Conservation (phyloP, 2,329 filamentous ascomycete genomes). For the Penicillium frequentans region DNA sequence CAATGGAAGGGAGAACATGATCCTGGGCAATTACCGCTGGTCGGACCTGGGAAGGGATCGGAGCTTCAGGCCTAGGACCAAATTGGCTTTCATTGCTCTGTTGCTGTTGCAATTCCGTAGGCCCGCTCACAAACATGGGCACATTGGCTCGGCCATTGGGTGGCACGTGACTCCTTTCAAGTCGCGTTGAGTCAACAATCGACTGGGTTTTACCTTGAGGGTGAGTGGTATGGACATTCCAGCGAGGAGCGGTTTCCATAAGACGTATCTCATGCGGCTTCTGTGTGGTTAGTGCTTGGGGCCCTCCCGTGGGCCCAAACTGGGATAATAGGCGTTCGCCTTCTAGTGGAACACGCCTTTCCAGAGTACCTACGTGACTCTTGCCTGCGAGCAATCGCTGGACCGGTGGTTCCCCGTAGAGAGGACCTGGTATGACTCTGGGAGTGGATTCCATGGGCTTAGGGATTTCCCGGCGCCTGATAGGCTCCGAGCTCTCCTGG, state of each 20-base stretch:
- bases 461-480: slow-evolving; percentile 10
- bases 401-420: slow-evolving; percentile 11
- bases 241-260: slow-evolving; percentile 16
- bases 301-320: slow-evolving; percentile 8
- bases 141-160: slow-evolving; percentile 21
- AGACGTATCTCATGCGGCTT: slow-evolving; percentile 23
- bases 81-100: slow-evolving; percentile 17
- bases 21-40: slow-evolving; percentile 26
- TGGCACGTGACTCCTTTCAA: slow-evolving; percentile 18
- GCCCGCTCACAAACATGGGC: slow-evolving; percentile 35
- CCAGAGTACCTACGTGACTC: slow-evolving; percentile 13
- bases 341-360: slow-evolving; percentile 12
- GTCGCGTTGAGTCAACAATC: slow-evolving; percentile 19
- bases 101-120: slow-evolving; percentile 21
- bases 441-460: slow-evolving; percentile 13
- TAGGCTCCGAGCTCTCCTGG: slow-evolving; percentile 17
- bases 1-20: slow-evolving; percentile 38
- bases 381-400: slow-evolving; percentile 8
- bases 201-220: slow-evolving; percentile 22
- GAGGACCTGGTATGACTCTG: slow-evolving; percentile 14
- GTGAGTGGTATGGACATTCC: slow-evolving; percentile 22
- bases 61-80: slow-evolving; percentile 15
- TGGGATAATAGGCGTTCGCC: slow-evolving; percentile 6
- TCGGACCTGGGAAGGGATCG: slow-evolving; percentile 15
- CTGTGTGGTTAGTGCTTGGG: slow-evolving; percentile 26